Evolutionary conservation across 805 yeast species (phyloP).

Genomic region (Priceomyces fermenticarens): DNA sequence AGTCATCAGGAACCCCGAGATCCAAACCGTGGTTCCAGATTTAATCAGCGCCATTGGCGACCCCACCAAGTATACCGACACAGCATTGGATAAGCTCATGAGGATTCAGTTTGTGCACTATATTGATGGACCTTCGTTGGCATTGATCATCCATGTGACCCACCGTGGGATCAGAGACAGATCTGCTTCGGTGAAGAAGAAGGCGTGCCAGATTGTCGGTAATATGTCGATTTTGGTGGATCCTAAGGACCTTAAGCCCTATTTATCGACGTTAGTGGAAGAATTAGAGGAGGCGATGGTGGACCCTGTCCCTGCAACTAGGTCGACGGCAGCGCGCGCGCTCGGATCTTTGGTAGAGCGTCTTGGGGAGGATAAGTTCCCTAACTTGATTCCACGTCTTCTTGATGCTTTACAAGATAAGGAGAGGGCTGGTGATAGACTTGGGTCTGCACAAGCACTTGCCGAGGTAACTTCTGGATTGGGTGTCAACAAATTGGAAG

Average conservation of each 20-base stretch:
- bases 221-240: slow-evolving; percentile 97
- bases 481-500: slow-evolving; percentile 85
- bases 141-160: slow-evolving; percentile 89
- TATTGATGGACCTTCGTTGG: slow-evolving; percentile 96
- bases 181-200: slow-evolving; percentile 87
- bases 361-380: slow-evolving; percentile 94
- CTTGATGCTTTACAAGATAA: slow-evolving; percentile 75
- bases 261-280: slow-evolving; percentile 69
- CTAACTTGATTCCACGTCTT: slow-evolving; percentile 80
- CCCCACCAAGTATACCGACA: slow-evolving; percentile 87
- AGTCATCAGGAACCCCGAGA: slow-evolving; percentile 95
- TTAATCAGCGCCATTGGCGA: slow-evolving; percentile 92
- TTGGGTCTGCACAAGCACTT: slow-evolving; percentile 96
- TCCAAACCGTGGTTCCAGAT: slow-evolving; percentile 84
- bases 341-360: slow-evolving; percentile 94
- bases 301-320: slow-evolving; percentile 95
- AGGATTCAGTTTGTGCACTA: slow-evolving; percentile 94
- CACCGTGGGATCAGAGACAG: slow-evolving; percentile 95
- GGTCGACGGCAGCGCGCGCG: slow-evolving; percentile 97
- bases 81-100: slow-evolving; percentile 79
- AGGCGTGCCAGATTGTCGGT: slow-evolving; percentile 97
- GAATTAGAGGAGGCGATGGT: slow-evolving; percentile 95
- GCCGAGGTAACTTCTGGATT: slow-evolving; percentile 92
- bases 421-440: slow-evolving; percentile 78
- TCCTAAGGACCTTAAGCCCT: slow-evolving; percentile 78